Evolutionary conservation across 768 basidiomycete species (phyloP).

Genomic region (Agrocybe chaxingu): DNA sequence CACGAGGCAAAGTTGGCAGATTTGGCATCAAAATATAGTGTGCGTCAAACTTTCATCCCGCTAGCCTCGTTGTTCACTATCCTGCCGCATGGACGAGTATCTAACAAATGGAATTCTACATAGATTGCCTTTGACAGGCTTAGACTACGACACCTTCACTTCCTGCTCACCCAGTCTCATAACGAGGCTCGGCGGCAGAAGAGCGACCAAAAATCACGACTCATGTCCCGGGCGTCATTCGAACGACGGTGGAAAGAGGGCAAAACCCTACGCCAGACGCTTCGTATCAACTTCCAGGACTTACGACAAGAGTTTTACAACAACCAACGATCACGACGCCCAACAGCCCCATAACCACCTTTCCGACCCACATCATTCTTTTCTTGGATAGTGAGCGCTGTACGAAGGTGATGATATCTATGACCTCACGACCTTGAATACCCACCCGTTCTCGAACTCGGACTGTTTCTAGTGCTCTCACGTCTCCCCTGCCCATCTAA

Average conservation of each 20-base stretch:
- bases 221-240: slow-evolving; percentile 26
- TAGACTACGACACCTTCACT: slow-evolving; percentile 28
- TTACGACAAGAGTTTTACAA: slow-evolving; percentile 28
- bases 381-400: neutral
- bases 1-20: slow-evolving; percentile 37
- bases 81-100: neutral
- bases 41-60: slow-evolving; percentile 13
- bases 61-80: neutral
- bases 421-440: slow-evolving; percentile 8
- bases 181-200: slow-evolving; percentile 23
- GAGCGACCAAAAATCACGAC: slow-evolving; percentile 16
- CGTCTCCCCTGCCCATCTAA: neutral
- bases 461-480: neutral
- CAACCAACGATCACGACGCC: slow-evolving; percentile 14
- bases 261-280: slow-evolving; percentile 24
- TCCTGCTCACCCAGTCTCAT: slow-evolving; percentile 26
- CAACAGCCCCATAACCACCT: slow-evolving; percentile 18
- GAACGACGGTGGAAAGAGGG: slow-evolving; percentile 31
- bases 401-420: slow-evolving; percentile 9
- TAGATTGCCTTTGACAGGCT: slow-evolving; percentile 33
- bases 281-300: slow-evolving; percentile 1
- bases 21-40: slow-evolving; percentile 33
- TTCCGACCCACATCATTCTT: neutral
- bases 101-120: neutral
- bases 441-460: neutral